These are phyloP conservation scores for Plasmodium gonderi DNA, from an alignment of 169 alveolate genomes.

Conservation along the genomic window DNA sequence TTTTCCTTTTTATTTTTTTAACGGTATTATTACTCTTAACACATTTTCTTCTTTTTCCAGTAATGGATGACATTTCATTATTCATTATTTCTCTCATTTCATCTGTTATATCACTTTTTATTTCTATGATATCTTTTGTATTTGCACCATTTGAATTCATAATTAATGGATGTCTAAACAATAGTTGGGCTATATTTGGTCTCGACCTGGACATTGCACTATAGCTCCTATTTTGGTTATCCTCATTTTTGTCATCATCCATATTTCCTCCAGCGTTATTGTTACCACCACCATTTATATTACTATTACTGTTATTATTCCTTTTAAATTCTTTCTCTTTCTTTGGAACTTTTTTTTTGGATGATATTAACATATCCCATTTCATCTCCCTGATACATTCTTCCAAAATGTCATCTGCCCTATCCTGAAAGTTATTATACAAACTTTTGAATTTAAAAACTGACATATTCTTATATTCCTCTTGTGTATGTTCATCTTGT, in stretches of 20 bases:
- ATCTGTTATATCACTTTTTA: slow-evolving; percentile 53
- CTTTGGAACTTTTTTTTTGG: slow-evolving; percentile 30
- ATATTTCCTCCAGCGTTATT: not conserved
- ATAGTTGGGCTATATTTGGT: slow-evolving; percentile 18
- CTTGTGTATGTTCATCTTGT: slow-evolving; percentile 46
- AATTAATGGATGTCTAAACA: slow-evolving; percentile 35
- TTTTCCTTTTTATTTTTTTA: slow-evolving; percentile 29
- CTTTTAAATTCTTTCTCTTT: slow-evolving; percentile 40
- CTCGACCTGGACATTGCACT: not conserved
- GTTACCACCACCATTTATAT: not conserved
- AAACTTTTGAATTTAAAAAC: slow-evolving; percentile 78
- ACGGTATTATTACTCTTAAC: not conserved
- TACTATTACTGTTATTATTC: not conserved
- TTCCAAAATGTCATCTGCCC: slow-evolving; percentile 76
- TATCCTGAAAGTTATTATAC: slow-evolving; percentile 77
- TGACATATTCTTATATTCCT: slow-evolving; percentile 68
- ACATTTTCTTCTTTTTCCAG: slow-evolving; percentile 39
- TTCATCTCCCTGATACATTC: slow-evolving; percentile 76
- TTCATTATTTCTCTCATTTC: slow-evolving; percentile 53
- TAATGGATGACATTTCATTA: slow-evolving; percentile 21
- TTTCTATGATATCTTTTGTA: slow-evolving; percentile 53
- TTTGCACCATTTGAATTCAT: slow-evolving; percentile 22
- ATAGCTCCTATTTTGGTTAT: not conserved
- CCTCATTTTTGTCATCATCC: slow-evolving; percentile 1
- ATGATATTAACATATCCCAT: slow-evolving; percentile 64